Percentiles rank a stretch among this genome's conserved stretches.
These are phyloP conservation scores for Penicillium desertorum DNA, from an alignment of 495 filamentous ascomycete genomes.

Conservation along the genomic window DNA sequence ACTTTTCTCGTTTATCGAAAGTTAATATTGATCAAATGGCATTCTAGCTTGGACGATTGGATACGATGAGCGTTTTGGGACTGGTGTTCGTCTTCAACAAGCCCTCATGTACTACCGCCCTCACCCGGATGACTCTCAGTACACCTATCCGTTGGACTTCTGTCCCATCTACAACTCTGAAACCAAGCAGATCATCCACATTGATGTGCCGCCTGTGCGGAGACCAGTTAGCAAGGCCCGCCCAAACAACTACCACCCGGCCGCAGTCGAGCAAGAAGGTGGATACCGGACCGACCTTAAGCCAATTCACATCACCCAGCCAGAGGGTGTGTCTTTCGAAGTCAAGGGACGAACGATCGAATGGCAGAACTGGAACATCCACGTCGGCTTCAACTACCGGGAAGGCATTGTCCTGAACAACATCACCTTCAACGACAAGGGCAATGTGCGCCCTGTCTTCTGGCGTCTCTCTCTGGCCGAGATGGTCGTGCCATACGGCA, in stretches of 20 bases:
- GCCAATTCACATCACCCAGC: constrained; percentile 94
- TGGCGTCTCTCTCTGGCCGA: constrained; percentile 91
- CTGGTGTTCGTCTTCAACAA: constrained; percentile 77
- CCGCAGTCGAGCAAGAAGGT: constrained; percentile 67
- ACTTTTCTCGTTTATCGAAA: not conserved
- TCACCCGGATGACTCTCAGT: constrained; percentile 82
- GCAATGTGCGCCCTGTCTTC: constrained; percentile 75
- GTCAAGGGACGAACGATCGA: constrained; percentile 73
- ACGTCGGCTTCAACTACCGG: constrained; percentile 95
- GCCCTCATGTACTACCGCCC: constrained; percentile 96
- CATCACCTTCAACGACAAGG: constrained; percentile 88
- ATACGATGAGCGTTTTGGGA: constrained; percentile 89
- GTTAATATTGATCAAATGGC: not conserved
- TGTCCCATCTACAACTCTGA: constrained; percentile 89
- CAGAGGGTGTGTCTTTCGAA: constrained; percentile 90
- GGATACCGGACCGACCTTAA: constrained; percentile 81
- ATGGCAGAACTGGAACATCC: constrained; percentile 96
- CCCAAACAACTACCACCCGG: constrained; percentile 78
- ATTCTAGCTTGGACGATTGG: constrained; percentile 87
- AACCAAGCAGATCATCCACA: constrained; percentile 79
- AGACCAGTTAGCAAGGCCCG: constrained; percentile 71
- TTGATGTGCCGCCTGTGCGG: constrained; percentile 81
- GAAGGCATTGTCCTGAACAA: constrained; percentile 91
- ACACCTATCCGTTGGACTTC: constrained; percentile 90
- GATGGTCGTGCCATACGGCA: constrained; percentile 97